Percentiles rank a stretch among this genome's conserved stretches.
Evolutionary conservation across 176 grass and related monocot genomes (phyloP).

Genomic region (Zizania latifolia): DNA sequence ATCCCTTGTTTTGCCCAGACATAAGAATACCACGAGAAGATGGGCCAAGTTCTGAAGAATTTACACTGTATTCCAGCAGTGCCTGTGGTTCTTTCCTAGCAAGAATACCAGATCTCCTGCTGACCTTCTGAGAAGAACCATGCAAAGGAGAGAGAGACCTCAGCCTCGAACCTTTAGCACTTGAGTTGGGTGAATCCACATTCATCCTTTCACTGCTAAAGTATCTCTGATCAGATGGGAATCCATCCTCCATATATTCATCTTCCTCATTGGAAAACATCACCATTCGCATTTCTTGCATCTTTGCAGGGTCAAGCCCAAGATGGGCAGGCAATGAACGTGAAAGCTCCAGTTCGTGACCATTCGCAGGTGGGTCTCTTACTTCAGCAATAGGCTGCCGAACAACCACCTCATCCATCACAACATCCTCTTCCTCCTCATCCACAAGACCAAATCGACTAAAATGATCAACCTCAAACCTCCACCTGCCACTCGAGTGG

Average conservation of each 20-base stretch:
- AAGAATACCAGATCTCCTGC: conserved; percentile 36
- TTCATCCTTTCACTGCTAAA: conserved; percentile 47
- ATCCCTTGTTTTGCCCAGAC: conserved; percentile 66
- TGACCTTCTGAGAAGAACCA: conserved; percentile 43
- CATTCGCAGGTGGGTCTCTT: conserved; percentile 40
- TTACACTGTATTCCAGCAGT: conserved; percentile 64
- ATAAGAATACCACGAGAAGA: conserved; percentile 64
- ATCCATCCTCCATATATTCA: conserved; percentile 42
- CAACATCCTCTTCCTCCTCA: conserved; percentile 67
- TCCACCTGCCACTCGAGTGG: conserved; percentile 56
- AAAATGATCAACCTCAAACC: conserved; percentile 84
- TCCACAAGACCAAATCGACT: conserved; percentile 95
- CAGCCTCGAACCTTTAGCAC: conserved; percentile 34
- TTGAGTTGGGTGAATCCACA: conserved; percentile 51
- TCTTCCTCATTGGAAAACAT: conserved; percentile 66
- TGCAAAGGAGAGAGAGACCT: conserved; percentile 55
- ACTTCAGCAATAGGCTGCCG: conserved; percentile 40
- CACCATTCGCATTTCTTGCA: conserved; percentile 68
- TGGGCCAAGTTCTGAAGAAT: conserved; percentile 49
- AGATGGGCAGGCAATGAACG: conserved; percentile 92
- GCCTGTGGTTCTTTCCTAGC: conserved; percentile 57
- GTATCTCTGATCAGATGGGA: conserved; percentile 40
- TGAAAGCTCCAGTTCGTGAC: conserved; percentile 56
- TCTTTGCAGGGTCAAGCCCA: conserved; percentile 74
- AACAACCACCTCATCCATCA: conserved; percentile 52